phyloP scores from a whole-genome alignment of 2,329 filamentous ascomycete species.

The Aureobasidium sp. region DNA sequence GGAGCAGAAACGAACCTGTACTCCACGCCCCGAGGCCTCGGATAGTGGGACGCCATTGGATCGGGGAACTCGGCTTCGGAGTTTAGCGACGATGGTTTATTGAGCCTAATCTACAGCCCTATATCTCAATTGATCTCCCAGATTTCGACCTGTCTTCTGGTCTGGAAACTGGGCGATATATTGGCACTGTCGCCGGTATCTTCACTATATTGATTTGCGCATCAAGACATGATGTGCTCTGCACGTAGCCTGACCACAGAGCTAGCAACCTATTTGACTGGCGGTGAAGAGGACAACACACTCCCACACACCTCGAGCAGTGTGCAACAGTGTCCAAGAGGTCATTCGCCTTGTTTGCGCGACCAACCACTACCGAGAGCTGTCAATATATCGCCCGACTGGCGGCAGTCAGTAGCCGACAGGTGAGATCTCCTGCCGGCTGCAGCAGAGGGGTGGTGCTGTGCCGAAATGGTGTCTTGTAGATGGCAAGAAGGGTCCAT shows the following conservation, averaged over 20 bases:
- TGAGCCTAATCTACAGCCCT: conserved; percentile 15
- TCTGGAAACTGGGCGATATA: conserved; percentile 7
- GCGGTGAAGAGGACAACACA: conserved; percentile 13
- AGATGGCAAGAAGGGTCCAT: conserved; percentile 5
- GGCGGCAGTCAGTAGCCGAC: conserved; percentile 11
- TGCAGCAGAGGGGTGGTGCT: not conserved
- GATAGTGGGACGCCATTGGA: conserved; percentile 8
- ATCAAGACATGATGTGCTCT: not conserved
- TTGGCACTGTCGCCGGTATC: not conserved
- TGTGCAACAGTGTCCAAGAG: conserved; percentile 3
- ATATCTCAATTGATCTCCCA: conserved; percentile 11
- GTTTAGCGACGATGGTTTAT: not conserved
- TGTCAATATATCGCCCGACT: conserved; percentile 2
- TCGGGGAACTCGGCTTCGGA: conserved; percentile 4
- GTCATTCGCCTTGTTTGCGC: conserved; percentile 9
- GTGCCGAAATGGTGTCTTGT: not conserved
- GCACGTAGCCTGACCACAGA: conserved; percentile 4
- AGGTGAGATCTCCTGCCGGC: conserved; percentile 1
- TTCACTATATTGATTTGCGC: conserved; percentile 4
- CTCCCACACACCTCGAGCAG: conserved; percentile 1
- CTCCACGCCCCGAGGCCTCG: conserved; percentile 4
- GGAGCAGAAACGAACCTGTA: conserved; percentile 9
- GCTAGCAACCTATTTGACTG: conserved; percentile 2
- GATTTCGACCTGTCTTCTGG: conserved; percentile 1
- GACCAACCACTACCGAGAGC: conserved; percentile 8